Percentiles rank a stretch among this genome's conserved stretches.
These are phyloP conservation scores for Sextonia rubra DNA, from an alignment of 164 flowering plant genomes.

Conservation along the genomic window DNA sequence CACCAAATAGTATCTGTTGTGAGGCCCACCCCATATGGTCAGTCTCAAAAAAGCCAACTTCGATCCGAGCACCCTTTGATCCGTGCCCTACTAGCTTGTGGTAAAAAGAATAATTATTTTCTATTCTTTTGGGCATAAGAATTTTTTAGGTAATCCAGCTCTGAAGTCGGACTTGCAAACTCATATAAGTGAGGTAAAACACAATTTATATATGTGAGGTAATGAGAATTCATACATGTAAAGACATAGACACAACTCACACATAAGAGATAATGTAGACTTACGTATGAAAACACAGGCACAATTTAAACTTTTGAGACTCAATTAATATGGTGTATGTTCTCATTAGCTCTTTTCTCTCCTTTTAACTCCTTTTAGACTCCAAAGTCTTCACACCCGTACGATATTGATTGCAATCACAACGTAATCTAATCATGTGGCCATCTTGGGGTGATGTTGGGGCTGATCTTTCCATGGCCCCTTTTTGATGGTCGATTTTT, in stretches of 20 bases:
- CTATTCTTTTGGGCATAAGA: slow-evolving; percentile 25
- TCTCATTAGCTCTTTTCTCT: neutral
- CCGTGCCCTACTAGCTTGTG: slow-evolving; percentile 1
- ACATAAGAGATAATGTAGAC: too few relatives aligned
- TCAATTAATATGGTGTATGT: slow-evolving; percentile 1
- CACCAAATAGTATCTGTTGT: slow-evolving; percentile 4
- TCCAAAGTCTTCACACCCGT: neutral
- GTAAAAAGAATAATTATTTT: slow-evolving; percentile 16
- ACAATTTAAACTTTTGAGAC: too few relatives aligned
- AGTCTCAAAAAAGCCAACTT: neutral
- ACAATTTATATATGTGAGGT: too few relatives aligned
- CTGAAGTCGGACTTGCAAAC: too few relatives aligned
- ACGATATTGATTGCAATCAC: neutral
- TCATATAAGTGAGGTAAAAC: too few relatives aligned
- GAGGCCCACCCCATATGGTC: neutral
- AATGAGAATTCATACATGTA: too few relatives aligned
- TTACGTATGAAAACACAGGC: too few relatives aligned
- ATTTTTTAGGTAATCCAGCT: too few relatives aligned
- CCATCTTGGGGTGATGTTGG: neutral
- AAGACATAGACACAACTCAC: too few relatives aligned
- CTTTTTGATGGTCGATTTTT: too few relatives aligned
- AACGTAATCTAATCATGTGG: neutral
- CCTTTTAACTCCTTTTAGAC: slow-evolving; percentile 14
- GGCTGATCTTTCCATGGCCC: too few relatives aligned
- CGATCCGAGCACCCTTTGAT: too few relatives aligned